Base-by-base conservation (phyloP, 306 rosid genomes). In the Quercus berberidifolia region DNA sequence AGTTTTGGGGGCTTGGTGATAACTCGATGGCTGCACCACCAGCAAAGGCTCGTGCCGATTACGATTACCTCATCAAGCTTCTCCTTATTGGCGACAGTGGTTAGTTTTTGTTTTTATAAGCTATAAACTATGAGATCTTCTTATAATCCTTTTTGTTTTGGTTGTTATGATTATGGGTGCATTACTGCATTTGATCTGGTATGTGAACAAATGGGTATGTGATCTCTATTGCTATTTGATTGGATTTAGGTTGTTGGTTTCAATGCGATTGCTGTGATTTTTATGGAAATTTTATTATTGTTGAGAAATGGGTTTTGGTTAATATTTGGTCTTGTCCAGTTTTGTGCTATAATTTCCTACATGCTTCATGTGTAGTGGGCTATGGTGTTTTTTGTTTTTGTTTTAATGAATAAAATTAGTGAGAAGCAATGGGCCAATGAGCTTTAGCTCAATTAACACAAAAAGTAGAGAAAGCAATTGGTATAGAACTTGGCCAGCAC, bases 1-100 rank as follows among this genome's bases (percentile, higher is more conserved):
- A 31, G 18, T 54, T 84, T 84, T 77, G 12, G 74, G 55, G 63
- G 71, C 46, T 78, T 78, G 65, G 83, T 80, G 33, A 70, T 80
- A 63, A 76, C 69, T 25, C 78, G 69, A 91, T 91, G 93, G 93
- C 94, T 76, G 88, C 93, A 41, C 86, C 87, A 72, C 88, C 97
- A 70, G 88, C 85, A 33, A 86, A 93, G 84, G 92, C 93, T 78
- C 97, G 96, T 75, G 93, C 93, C 35, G 97, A 92, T 92, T 88
- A 92, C 89, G 97, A 92, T 86, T 88, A 89, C 83, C 97, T 92
- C 78, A 91, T 92, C 86, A 92, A 92, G 78, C 96, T 92, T 76
- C 94, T 92, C 77, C 97, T 92, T 68, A 92, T 92, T 21, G 97
- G 97, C 81, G 96, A 92, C 68, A 92, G 97, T 69, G 97, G 97